These are phyloP conservation scores for Septoria linicola DNA, from an alignment of 2,329 filamentous ascomycete genomes.

Conservation along the genomic window DNA sequence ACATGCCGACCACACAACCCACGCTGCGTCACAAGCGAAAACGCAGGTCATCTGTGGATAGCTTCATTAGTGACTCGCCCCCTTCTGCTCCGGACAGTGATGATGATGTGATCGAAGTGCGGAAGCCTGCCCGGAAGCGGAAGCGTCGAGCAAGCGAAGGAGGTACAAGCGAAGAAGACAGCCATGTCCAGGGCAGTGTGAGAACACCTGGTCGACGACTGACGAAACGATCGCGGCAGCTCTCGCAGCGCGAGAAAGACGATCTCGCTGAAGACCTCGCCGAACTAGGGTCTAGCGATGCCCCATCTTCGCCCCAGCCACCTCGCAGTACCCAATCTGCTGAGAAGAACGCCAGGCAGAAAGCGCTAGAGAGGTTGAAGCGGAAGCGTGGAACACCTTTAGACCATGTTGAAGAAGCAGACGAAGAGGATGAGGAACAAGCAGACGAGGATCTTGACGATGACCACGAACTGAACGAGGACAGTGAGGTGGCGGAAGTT, in stretches of 20 bases:
- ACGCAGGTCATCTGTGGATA: constrained; percentile 21
- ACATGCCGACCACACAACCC: constrained; percentile 34
- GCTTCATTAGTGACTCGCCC: constrained; percentile 30
- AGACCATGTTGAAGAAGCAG: constrained; percentile 23
- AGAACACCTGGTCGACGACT: constrained; percentile 30
- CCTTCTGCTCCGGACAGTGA: constrained; percentile 32
- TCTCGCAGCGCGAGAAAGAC: constrained; percentile 39
- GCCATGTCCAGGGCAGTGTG: constrained; percentile 22
- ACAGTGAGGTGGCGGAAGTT: constrained; percentile 54
- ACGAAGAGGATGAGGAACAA: constrained; percentile 27
- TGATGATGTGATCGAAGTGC: constrained; percentile 32
- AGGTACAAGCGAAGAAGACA: constrained; percentile 27
- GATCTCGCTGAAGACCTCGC: constrained; percentile 50
- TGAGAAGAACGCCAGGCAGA: constrained; percentile 41
- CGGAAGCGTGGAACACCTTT: constrained; percentile 35
- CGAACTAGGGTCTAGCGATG: constrained; percentile 40
- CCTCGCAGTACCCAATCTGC: constrained; percentile 32
- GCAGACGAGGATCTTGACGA: constrained; percentile 33
- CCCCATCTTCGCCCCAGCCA: constrained; percentile 27
- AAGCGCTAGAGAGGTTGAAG: constrained; percentile 47
- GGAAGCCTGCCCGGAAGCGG: constrained; percentile 22
- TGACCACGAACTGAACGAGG: constrained; percentile 30
- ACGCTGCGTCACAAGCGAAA: constrained; percentile 28
- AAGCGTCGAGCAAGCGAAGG: constrained; percentile 14
- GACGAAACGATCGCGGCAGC: constrained; percentile 26